Percentiles rank a stretch among this genome's conserved stretches.
These are phyloP conservation scores for Lentinus polychrous DNA, from an alignment of 1,284 basidiomycete species.

Conservation along the genomic window DNA sequence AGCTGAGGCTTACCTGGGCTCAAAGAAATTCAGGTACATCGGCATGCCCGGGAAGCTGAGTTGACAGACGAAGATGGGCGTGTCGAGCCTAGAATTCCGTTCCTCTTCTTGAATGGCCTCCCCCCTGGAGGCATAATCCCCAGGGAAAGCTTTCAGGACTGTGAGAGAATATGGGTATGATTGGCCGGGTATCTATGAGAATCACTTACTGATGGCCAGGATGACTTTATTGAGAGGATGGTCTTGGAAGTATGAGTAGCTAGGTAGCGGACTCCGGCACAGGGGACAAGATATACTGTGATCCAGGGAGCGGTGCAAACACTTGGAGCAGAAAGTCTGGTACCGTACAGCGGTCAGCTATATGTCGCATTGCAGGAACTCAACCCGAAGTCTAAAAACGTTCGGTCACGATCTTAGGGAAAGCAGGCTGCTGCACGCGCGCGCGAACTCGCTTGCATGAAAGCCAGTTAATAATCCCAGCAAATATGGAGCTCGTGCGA, in stretches of 20 bases:
- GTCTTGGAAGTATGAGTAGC: slow-evolving; percentile 76
- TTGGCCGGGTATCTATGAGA: background rate
- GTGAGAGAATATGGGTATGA: slow-evolving; percentile 4
- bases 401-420: too few species aligned
- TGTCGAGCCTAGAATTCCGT: slow-evolving; percentile 72
- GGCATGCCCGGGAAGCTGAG: slow-evolving; percentile 89
- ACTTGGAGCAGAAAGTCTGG: slow-evolving; percentile 86
- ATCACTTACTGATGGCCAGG: slow-evolving; percentile 59
- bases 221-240: slow-evolving; percentile 66
- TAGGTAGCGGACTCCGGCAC: slow-evolving; percentile 74
- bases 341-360: too few species aligned
- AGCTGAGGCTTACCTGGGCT: slow-evolving; percentile 52
- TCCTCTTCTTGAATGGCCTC: slow-evolving; percentile 66
- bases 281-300: slow-evolving; percentile 80
- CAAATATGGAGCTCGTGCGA: background rate
- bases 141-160: slow-evolving; percentile 64
- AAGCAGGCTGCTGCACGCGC: too few species aligned
- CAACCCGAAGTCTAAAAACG: too few species aligned
- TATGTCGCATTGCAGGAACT: too few species aligned
- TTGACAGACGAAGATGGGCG: slow-evolving; percentile 87
- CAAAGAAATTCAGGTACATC: slow-evolving; percentile 87
- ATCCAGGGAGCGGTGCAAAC: slow-evolving; percentile 85
- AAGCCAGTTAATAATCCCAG: too few species aligned
- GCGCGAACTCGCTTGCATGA: too few species aligned
- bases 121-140: slow-evolving; percentile 47